Evolutionary conservation across 257 asterid species (phyloP), one percentile per base, ranked within the genome.

Genomic region (Solanum habrochaites): DNA sequence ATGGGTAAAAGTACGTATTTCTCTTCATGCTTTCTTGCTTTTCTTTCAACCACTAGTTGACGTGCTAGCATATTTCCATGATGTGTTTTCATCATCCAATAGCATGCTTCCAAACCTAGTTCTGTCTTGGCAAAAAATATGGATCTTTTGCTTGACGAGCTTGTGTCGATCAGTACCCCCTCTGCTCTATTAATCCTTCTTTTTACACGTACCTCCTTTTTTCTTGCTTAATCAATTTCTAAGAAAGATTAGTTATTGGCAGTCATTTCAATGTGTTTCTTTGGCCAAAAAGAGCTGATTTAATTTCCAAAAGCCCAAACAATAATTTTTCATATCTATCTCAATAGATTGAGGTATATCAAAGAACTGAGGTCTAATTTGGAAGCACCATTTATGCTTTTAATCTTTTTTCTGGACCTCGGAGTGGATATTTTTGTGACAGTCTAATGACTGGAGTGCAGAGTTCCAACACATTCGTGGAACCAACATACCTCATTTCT

Each of bases 1-100:
- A 4, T 97, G 99, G 98, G 35, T 71, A 42, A 93, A 92, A 90
- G 99, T 97, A 92, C 8, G 71, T 45, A 85, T 84, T 35, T 70
- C 87, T 66, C 9, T 67, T 43, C 60, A 32, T 43, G 81, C 64
- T 10, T 86, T 81, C 84, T 89, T 87, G 45, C 60, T 83, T 87
- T 74, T 80, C 15, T 29, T 84, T 72, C 85, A 29, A 67, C 82
- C 47, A 29, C 42, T 86, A 84, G 40, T 77, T 84, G 67, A 29
- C 77, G 88, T 89, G 73, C 83, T 85, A 45, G 31, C 84, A 16
- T 67, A 81, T 83, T 27, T 47, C 13, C 42, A 49, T 20, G 85
- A 49, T 31, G 52, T 81, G 85, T 29, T 47, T 81, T 49, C 85
- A 81, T 81, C 85, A 81, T 81, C 45, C 83, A 16, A 81, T 49